Base-by-base conservation (phyloP, 495 filamentous ascomycete genomes). In the Hyphodiscus hymeniophilus region DNA sequence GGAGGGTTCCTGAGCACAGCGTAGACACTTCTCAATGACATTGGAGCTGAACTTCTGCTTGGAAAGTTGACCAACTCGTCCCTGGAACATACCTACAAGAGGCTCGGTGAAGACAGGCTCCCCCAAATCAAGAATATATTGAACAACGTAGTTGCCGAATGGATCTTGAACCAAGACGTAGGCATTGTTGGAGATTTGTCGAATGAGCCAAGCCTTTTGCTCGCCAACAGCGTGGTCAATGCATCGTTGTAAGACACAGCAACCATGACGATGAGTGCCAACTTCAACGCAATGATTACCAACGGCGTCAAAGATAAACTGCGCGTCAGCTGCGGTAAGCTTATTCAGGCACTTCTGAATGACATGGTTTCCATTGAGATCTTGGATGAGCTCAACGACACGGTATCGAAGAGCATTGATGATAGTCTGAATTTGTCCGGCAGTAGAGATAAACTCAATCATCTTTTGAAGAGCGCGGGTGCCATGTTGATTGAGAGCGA, bases 1-100 rank as follows among this genome's bases (percentile, higher is more conserved):
- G 33, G 84, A 80, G 3, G 66, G 63, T 3, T 71, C 59, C 34
- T 82, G 76, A 1, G 88, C 80, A 59, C 84, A 89, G 22, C 91
- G 87, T 38, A 98, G 77, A 61, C 90, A 95, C 66, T 97, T 97
- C 68, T 98, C 92, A 48, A 98, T 88, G 41, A 98, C 92, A 58
- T 98, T 98, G 45, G 91, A 96, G 71, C 89, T 95, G 70, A 98
- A 98, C 66, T 98, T 98, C 65, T 97, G 94, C 67, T 88, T 92
- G 3, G 94, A 95, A 10, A 97, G 71, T 38, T 73, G 66, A 23
- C 77, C 66, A 55, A 97, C 80, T 54, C 85, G 79, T 48, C 82
- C 81, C 22, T 70, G 62, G 70, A 97, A 96, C 50, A 75, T 77
- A 21, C 72, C 66, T 44, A 92, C 89, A 10, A 97, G 67, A 0